A percentile compares a stretch with the other conserved stretches of the same genome.
Evolutionary conservation across 2,329 filamentous ascomycete genomes (phyloP).

Genomic region (Cladophialophora immunda): DNA sequence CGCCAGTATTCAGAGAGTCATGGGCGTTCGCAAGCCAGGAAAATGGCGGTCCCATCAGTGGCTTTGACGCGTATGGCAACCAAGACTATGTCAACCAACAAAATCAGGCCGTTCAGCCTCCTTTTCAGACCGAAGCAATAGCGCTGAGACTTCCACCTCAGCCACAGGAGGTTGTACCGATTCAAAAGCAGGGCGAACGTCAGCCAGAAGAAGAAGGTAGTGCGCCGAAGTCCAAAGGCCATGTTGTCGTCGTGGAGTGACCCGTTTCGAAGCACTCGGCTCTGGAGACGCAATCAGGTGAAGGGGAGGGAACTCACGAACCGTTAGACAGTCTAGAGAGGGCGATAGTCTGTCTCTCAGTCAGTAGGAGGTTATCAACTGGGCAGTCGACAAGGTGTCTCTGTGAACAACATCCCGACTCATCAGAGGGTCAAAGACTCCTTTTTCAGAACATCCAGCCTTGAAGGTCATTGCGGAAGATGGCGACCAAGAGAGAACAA

Average conservation of each 20-base stretch:
- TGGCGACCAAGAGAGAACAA: background rate
- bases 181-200: constrained; percentile 1
- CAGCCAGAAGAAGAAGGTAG: background rate
- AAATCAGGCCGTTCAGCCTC: background rate
- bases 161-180: constrained; percentile 24
- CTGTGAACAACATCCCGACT: background rate
- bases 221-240: constrained; percentile 2
- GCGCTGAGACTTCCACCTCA: constrained; percentile 17
- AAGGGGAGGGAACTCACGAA: background rate
- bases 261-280: background rate
- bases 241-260: constrained; percentile 27
- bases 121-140: constrained; percentile 7
- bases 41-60: background rate
- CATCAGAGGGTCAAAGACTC: background rate
- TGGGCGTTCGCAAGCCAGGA: constrained; percentile 10
- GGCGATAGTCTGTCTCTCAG: background rate
- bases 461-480: background rate
- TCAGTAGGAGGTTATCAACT: background rate
- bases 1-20: constrained; percentile 16
- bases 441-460: background rate
- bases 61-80: constrained; percentile 14
- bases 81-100: constrained; percentile 11
- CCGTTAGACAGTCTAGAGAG: background rate
- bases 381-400: background rate
- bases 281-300: background rate